phyloP scores from a whole-genome alignment of 2,329 filamentous ascomycete species.

The Pseudogymnoascus pannorum region DNA sequence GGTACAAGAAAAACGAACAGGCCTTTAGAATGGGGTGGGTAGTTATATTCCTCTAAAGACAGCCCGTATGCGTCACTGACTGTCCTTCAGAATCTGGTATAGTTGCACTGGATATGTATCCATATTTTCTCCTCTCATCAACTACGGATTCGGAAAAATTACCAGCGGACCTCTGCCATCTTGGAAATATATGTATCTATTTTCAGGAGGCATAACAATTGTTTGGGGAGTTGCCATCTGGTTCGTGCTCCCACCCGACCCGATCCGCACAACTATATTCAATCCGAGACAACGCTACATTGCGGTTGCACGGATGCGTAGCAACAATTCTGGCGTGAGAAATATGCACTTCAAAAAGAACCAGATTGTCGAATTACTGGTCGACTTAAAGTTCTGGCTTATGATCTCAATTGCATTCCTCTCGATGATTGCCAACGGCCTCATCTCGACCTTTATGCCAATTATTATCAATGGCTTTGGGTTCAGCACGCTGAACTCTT shows the following conservation, averaged over 20 bases:
- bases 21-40: slow-evolving; percentile 42
- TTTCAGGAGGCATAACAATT: slow-evolving; percentile 34
- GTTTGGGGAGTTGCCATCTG: slow-evolving; percentile 35
- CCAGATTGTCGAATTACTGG: slow-evolving; percentile 17
- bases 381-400: slow-evolving; percentile 17
- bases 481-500: slow-evolving; percentile 26
- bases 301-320: slow-evolving; percentile 17
- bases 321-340: slow-evolving; percentile 18
- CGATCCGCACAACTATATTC: slow-evolving; percentile 29
- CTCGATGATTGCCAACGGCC: slow-evolving; percentile 26
- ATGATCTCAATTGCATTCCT: slow-evolving; percentile 17
- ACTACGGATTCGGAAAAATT: slow-evolving; percentile 41
- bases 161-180: slow-evolving; percentile 29
- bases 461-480: slow-evolving; percentile 24
- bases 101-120: slow-evolving; percentile 31
- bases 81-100: not conserved
- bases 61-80: not conserved
- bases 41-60: slow-evolving; percentile 48
- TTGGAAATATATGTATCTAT: slow-evolving; percentile 38
- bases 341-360: slow-evolving; percentile 16
- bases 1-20: slow-evolving; percentile 36
- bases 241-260: slow-evolving; percentile 35
- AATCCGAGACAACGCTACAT: slow-evolving; percentile 14
- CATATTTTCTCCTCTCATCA: slow-evolving; percentile 39
- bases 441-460: slow-evolving; percentile 16